These are phyloP conservation scores for Pleurotus sapidus DNA, from an alignment of 768 basidiomycete species.

Conservation along the genomic window DNA sequence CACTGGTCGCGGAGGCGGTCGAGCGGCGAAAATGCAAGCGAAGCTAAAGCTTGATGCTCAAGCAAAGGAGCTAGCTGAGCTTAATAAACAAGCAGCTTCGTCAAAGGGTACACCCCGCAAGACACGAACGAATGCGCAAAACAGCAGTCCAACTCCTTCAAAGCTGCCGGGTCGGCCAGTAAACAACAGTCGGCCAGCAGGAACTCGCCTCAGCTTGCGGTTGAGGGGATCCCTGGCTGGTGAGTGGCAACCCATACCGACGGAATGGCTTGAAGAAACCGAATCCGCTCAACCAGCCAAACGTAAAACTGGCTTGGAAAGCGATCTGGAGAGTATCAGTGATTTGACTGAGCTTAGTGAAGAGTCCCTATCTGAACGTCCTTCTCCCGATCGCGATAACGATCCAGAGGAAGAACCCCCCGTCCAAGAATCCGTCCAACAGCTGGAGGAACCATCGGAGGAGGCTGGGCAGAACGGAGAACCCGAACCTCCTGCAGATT, in stretches of 20 bases:
- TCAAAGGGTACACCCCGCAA: background rate
- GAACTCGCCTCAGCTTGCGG: constrained; percentile 66
- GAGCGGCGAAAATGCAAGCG: constrained; percentile 70
- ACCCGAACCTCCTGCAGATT: constrained; percentile 39
- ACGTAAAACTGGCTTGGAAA: constrained; percentile 56
- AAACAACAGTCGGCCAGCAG: constrained; percentile 31
- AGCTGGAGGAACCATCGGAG: constrained; percentile 8
- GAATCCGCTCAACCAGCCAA: background rate
- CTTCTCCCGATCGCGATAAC: background rate
- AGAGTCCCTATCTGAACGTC: constrained; percentile 22
- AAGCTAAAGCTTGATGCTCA: constrained; percentile 68
- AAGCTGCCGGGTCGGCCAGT: background rate
- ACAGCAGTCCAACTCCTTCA: background rate
- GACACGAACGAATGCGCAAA: background rate
- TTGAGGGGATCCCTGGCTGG: constrained; percentile 50
- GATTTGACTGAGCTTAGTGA: constrained; percentile 76
- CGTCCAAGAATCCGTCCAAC: constrained; percentile 8
- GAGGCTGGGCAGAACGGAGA: constrained; percentile 14
- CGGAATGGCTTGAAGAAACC: constrained; percentile 56
- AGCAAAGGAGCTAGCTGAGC: constrained; percentile 63
- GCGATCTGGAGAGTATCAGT: constrained; percentile 61
- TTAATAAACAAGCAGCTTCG: constrained; percentile 47
- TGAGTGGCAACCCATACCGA: constrained; percentile 81
- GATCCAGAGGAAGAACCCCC: background rate
- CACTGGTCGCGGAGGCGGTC: constrained; percentile 29